These are phyloP conservation scores for Phyllosticta paracitricarpa DNA, from an alignment of 2,329 filamentous ascomycete species.

Conservation along the genomic window DNA sequence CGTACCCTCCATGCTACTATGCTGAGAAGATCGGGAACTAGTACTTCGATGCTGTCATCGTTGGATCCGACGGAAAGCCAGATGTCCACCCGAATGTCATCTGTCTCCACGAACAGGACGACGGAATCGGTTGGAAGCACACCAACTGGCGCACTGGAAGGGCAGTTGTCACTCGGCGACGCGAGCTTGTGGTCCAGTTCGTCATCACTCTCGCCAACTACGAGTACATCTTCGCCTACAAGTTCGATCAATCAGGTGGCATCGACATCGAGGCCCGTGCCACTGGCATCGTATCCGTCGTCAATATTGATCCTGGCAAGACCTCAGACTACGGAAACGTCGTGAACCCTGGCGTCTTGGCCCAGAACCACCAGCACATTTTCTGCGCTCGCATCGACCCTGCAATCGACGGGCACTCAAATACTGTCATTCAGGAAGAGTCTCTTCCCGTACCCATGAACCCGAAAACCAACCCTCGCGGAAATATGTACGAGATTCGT, in stretches of 20 bases:
- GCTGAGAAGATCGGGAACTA: slow-evolving; percentile 15
- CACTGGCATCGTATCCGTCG: slow-evolving; percentile 55
- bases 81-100: slow-evolving; percentile 49
- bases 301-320: slow-evolving; percentile 49
- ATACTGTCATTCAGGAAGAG: slow-evolving; percentile 46
- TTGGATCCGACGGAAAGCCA: slow-evolving; percentile 45
- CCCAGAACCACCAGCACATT: slow-evolving; percentile 62
- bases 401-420: slow-evolving; percentile 47
- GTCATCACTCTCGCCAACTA: slow-evolving; percentile 63
- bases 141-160: slow-evolving; percentile 56
- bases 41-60: slow-evolving; percentile 50
- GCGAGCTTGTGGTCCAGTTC: slow-evolving; percentile 56
- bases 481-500: slow-evolving; percentile 50
- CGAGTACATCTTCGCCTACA: slow-evolving; percentile 58
- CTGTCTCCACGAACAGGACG: slow-evolving; percentile 61
- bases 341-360: slow-evolving; percentile 53
- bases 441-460: slow-evolving; percentile 41
- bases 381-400: slow-evolving; percentile 58
- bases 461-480: slow-evolving; percentile 47
- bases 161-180: slow-evolving; percentile 50
- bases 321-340: slow-evolving; percentile 49
- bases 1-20: not conserved
- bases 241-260: slow-evolving; percentile 54
- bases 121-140: slow-evolving; percentile 61
- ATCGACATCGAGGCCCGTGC: slow-evolving; percentile 53